These are phyloP conservation scores for Pseudocercospora musae DNA, from an alignment of 2,329 filamentous ascomycete species.

Conservation along the genomic window DNA sequence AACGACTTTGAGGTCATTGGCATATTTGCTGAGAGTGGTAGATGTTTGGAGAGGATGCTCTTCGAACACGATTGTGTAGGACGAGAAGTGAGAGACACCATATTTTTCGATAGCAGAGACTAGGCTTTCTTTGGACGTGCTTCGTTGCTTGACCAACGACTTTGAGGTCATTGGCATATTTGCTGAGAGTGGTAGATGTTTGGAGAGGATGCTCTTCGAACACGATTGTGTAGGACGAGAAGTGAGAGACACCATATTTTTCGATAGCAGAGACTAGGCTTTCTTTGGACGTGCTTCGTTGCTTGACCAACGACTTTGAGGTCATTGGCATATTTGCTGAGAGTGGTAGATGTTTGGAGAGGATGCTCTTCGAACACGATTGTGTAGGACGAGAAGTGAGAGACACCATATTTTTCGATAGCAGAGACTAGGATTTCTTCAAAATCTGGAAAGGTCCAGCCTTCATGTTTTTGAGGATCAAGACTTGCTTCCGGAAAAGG, in stretches of 20 bases:
- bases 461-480: slow-evolving; percentile 9
- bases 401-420: slow-evolving; percentile 36
- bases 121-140: slow-evolving; percentile 47
- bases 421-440: slow-evolving; percentile 44
- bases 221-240: slow-evolving; percentile 53
- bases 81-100: slow-evolving; percentile 47
- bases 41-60: slow-evolving; percentile 49
- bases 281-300: slow-evolving; percentile 45
- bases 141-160: slow-evolving; percentile 49
- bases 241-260: slow-evolving; percentile 38
- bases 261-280: slow-evolving; percentile 43
- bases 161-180: slow-evolving; percentile 33
- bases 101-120: slow-evolving; percentile 37
- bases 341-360: slow-evolving; percentile 41
- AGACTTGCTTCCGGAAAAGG: neutral
- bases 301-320: slow-evolving; percentile 48
- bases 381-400: slow-evolving; percentile 52
- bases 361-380: slow-evolving; percentile 50
- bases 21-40: slow-evolving; percentile 29
- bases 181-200: slow-evolving; percentile 35
- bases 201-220: slow-evolving; percentile 51
- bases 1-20: slow-evolving; percentile 39
- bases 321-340: slow-evolving; percentile 32
- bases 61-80: slow-evolving; percentile 51
- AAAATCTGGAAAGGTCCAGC: slow-evolving; percentile 47